Base-by-base conservation (phyloP, 1,284 basidiomycete species). In the Calocybe gambosa region DNA sequence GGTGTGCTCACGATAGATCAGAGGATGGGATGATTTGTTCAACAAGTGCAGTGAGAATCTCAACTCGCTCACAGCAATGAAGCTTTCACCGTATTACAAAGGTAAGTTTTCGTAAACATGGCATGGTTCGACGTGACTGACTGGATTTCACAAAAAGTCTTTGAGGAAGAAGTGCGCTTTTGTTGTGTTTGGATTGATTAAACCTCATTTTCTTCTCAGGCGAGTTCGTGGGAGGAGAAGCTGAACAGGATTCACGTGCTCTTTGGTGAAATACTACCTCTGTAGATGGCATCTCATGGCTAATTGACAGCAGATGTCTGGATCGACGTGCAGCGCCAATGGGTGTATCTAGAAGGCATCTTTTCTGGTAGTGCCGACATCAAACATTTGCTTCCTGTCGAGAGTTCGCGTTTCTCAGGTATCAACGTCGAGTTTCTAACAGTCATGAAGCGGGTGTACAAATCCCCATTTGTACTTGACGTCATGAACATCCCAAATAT, bases 361-460 rank as follows among this genome's bases (percentile, higher is more conserved):
- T 99, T 99, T 69, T 92, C 93, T n/a, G 93, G 94, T 35, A 97
- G 93, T 57, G 93, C 93, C 19, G 94, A 97, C 62, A 97, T 95
- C 80, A 98, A 93, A 67, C 96, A 99, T 65, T 83, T 99, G 15
- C 82, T 99, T 5, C 97, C 97, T 0, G 89, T 97, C 50, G 97
- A 99, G 69, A 94, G 85, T 59, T 85, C 92, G 28, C 89, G 96
- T 28, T 99, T 99, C 73, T 89, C 92, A 64, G 98, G 94, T 69
- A 99, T 99, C 78, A 98, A 99, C 66, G 84, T 92, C 38, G 96
- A 99, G 64, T 99, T 99, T 71, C 74, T 99, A 46, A 85, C 92
- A 0, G 91, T 98, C 54, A 98, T 99, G 94, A 98, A 98, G 74
- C 96, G 95, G 66, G 96, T 99, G 50, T 93, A 94, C 80, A 99